These are phyloP conservation scores for Sechiopsis laciniata DNA, from an alignment of 306 rosid species.

Conservation along the genomic window DNA sequence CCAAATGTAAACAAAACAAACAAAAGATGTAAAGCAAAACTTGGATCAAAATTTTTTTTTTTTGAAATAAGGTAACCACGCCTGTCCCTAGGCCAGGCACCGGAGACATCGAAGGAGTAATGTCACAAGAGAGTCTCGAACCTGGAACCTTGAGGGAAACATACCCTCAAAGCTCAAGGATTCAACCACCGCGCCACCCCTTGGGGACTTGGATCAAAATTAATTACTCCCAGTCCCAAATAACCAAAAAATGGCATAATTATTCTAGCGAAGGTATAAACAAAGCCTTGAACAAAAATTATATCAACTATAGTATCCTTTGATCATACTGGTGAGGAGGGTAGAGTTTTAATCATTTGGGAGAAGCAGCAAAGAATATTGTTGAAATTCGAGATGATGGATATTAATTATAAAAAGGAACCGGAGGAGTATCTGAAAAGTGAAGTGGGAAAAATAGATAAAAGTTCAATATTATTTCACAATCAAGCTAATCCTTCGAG, in stretches of 20 bases:
- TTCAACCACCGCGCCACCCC: too few relatives aligned
- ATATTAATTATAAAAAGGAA: too few relatives aligned
- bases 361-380: not conserved
- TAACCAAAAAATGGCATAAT: not conserved
- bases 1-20: not conserved
- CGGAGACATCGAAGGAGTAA: too few relatives aligned
- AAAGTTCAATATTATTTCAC: too few relatives aligned
- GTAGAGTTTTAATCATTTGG: not conserved
- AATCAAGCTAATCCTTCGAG: not conserved
- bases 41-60: not conserved
- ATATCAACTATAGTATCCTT: slow-evolving; percentile 1
- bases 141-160: too few relatives aligned
- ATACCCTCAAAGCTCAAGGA: too few relatives aligned
- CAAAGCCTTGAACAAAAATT: not conserved
- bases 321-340: not conserved
- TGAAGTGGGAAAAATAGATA: too few relatives aligned
- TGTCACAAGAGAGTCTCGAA: too few relatives aligned
- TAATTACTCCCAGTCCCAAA: not conserved
- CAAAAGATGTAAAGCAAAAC: not conserved
- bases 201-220: not conserved
- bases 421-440: too few relatives aligned
- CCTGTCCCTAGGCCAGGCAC: too few relatives aligned
- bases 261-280: not conserved
- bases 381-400: not conserved
- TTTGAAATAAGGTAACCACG: too few relatives aligned